Conservation (phyloP, 495 filamentous ascomycete species). For the Oleoguttula mirabilis region DNA sequence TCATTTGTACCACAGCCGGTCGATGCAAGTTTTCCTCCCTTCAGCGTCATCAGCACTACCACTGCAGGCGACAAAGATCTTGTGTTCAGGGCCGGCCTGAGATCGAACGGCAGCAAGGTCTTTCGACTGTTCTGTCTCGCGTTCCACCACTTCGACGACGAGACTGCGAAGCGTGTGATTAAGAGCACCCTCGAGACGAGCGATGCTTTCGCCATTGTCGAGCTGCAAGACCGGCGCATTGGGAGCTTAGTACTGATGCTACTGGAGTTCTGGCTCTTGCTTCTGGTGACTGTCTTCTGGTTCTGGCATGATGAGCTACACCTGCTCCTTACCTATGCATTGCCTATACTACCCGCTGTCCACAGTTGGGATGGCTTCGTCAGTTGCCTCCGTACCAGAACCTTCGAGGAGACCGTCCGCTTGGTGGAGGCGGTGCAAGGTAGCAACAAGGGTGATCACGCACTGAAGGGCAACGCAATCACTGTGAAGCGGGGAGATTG, state of each 20-base stretch:
- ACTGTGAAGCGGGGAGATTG: conserved; percentile 14
- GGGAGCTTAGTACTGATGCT: conserved; percentile 42
- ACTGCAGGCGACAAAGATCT: conserved; percentile 1
- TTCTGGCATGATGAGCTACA: conserved; percentile 47
- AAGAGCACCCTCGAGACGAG: conserved; percentile 48
- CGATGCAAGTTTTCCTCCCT: conserved; percentile 47
- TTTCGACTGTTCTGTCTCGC: conserved; percentile 61
- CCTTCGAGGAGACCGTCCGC: conserved; percentile 47
- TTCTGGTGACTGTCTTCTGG: conserved; percentile 45
- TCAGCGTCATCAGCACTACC: conserved; percentile 32
- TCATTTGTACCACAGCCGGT: conserved; percentile 45
- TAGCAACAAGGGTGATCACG: neutral
- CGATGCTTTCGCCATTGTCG: conserved; percentile 61
- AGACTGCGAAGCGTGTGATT: conserved; percentile 44
- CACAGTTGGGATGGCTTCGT: conserved; percentile 56
- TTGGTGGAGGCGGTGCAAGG: conserved; percentile 32
- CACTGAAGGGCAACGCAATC: conserved; percentile 6
- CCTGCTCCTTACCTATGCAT: conserved; percentile 50
- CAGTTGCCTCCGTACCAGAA: conserved; percentile 52
- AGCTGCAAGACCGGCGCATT: conserved; percentile 52
- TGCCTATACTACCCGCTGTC: conserved; percentile 53
- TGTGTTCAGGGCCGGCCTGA: neutral
- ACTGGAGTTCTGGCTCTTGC: conserved; percentile 37
- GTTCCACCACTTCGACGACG: conserved; percentile 67
- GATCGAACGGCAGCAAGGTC: conserved; percentile 26